Conservation (phyloP, 148 eudicot genomes). For the Cornus controversa region DNA sequence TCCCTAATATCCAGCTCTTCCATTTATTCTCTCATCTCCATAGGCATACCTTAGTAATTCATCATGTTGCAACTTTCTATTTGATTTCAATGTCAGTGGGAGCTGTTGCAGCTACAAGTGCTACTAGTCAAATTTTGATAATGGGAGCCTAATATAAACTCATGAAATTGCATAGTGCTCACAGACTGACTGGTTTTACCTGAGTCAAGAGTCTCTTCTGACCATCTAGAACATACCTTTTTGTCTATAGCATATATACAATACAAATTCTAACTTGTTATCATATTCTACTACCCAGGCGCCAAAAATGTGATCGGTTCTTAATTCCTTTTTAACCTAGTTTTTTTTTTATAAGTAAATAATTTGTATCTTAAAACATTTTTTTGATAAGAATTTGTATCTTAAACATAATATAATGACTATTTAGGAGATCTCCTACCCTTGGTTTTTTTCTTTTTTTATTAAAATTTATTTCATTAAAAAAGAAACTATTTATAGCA, state of each 20-base stretch:
- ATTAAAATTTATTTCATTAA: no score
- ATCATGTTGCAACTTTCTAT: background rate
- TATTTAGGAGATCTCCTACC: background rate
- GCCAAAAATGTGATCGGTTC: background rate
- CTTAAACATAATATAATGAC: no score
- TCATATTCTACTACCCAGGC: background rate
- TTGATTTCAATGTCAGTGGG: background rate
- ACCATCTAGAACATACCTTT: no score
- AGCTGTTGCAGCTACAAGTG: background rate
- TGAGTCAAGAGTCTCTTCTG: no score
- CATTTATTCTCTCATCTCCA: background rate
- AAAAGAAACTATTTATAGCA: background rate
- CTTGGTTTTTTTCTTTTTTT: background rate
- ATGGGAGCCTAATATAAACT: background rate
- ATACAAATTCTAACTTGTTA: no score
- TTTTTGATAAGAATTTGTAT: no score
- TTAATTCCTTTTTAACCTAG: background rate
- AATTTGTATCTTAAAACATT: background rate
- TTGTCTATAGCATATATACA: background rate
- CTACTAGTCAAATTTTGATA: background rate
- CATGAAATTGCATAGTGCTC: background rate
- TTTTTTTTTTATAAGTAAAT: no score
- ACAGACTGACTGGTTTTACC: no score
- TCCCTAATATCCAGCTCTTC: background rate
- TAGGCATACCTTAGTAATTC: background rate